Conservation (phyloP, 148 eudicot genomes). For the Heliosperma pusillum region DNA sequence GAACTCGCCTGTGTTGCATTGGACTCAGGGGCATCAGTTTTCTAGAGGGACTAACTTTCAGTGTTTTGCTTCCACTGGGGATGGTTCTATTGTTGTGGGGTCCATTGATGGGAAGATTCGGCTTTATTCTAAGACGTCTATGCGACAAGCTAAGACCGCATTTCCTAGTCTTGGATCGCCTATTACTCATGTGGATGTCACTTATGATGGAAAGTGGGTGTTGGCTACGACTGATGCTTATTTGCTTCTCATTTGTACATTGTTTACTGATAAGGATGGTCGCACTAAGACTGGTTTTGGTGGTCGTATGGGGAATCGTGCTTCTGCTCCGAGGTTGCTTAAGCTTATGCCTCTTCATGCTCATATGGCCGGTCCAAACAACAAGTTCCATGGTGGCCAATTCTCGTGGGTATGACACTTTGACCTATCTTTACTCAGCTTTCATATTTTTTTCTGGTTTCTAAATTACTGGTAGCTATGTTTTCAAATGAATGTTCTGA, state of each 20-base stretch:
- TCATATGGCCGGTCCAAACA: conserved; percentile 71
- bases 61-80: conserved; percentile 94
- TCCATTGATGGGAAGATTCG: conserved; percentile 96
- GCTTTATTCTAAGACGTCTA: conserved; percentile 77
- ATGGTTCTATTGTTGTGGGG: conserved; percentile 95
- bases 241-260: conserved; percentile 81
- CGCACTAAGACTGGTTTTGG: conserved; percentile 80
- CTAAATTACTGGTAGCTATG: background rate
- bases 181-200: conserved; percentile 87
- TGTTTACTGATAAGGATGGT: conserved; percentile 91
- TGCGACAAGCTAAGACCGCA: conserved; percentile 97
- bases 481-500: background rate
- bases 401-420: conserved; percentile 99
- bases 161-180: conserved; percentile 96
- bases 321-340: conserved; percentile 84
- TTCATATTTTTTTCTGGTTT: no score
- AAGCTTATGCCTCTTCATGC: conserved; percentile 92
- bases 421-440: no score
- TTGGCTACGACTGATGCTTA: conserved; percentile 88
- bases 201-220: conserved; percentile 98
- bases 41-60: conserved; percentile 88
- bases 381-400: conserved; percentile 73
- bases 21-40: conserved; percentile 94
- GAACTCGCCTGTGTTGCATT: conserved; percentile 68
- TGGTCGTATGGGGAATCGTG: conserved; percentile 84